These are phyloP conservation scores for Fusarium floridanum DNA, from an alignment of 2,329 filamentous ascomycete species.

Conservation along the genomic window DNA sequence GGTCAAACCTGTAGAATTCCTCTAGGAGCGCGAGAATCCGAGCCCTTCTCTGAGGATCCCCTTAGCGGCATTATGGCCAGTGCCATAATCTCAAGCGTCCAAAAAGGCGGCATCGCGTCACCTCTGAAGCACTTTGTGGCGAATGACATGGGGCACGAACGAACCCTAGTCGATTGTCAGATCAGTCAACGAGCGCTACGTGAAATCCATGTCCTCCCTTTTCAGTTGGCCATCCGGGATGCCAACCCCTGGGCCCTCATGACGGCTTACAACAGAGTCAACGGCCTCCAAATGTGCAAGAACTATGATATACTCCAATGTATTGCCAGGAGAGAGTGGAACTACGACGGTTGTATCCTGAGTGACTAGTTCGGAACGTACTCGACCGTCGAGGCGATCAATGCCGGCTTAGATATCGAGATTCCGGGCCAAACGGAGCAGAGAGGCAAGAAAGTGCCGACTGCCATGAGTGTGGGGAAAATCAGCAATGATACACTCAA, in stretches of 20 bases:
- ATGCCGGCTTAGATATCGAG: slow-evolving; percentile 70
- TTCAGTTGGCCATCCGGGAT: slow-evolving; percentile 51
- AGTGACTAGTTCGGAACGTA: slow-evolving; percentile 68
- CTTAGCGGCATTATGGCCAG: slow-evolving; percentile 67
- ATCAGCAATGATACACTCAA: slow-evolving; percentile 67
- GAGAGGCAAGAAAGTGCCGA: slow-evolving; percentile 63
- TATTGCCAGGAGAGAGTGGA: slow-evolving; percentile 69
- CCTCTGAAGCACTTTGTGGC: slow-evolving; percentile 72
- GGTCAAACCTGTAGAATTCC: slow-evolving; percentile 56
- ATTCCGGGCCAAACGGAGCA: slow-evolving; percentile 69
- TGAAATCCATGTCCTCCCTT: neutral
- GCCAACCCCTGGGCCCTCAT: slow-evolving; percentile 66
- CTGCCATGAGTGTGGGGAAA: slow-evolving; percentile 68
- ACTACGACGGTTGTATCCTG: slow-evolving; percentile 68
- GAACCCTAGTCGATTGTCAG: slow-evolving; percentile 65
- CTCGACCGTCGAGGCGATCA: slow-evolving; percentile 63
- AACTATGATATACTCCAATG: slow-evolving; percentile 63
- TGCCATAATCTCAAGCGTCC: slow-evolving; percentile 66
- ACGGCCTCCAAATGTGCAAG: slow-evolving; percentile 68
- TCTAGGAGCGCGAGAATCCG: slow-evolving; percentile 71
- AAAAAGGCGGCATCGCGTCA: slow-evolving; percentile 67
- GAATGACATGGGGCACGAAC: slow-evolving; percentile 71
- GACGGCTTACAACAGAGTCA: slow-evolving; percentile 71
- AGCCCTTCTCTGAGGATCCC: slow-evolving; percentile 70
- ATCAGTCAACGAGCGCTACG: neutral